Evolutionary conservation across 2,329 filamentous ascomycete genomes (phyloP).

Genomic region (Karstenula rhodostoma): DNA sequence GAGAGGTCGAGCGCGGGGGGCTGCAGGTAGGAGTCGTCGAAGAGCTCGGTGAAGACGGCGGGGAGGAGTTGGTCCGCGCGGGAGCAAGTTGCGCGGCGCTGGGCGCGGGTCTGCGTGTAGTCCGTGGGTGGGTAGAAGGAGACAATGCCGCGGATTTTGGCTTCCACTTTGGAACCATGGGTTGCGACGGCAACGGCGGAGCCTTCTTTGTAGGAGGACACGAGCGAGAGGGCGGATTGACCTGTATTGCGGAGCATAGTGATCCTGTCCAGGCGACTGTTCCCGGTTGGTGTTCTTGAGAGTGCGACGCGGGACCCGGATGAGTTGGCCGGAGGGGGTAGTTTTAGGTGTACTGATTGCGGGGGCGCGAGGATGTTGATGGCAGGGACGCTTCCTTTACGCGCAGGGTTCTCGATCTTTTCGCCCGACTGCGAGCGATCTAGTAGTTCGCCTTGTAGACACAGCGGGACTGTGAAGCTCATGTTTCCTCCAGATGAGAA

Average conservation of each 20-base stretch:
- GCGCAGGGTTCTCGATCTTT: slow-evolving; percentile 36
- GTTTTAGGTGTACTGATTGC: slow-evolving; percentile 19
- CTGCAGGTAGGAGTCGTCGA: slow-evolving; percentile 60
- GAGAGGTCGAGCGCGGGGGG: slow-evolving; percentile 59
- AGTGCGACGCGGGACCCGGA: slow-evolving; percentile 48
- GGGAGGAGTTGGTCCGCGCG: slow-evolving; percentile 62
- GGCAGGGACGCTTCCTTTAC: slow-evolving; percentile 36
- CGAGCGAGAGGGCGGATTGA: slow-evolving; percentile 44
- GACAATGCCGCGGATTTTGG: slow-evolving; percentile 63
- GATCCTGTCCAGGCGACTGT: slow-evolving; percentile 43
- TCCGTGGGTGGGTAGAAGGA: slow-evolving; percentile 71
- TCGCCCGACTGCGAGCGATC: slow-evolving; percentile 39
- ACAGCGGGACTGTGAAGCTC: slow-evolving; percentile 67
- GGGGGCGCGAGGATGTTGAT: slow-evolving; percentile 28
- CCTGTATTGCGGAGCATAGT: slow-evolving; percentile 46
- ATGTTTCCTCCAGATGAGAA: slow-evolving; percentile 72
- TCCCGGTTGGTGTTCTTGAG: slow-evolving; percentile 30
- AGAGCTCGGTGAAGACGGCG: slow-evolving; percentile 60
- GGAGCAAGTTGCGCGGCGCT: slow-evolving; percentile 63
- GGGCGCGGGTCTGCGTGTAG: slow-evolving; percentile 66
- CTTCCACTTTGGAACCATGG: slow-evolving; percentile 48
- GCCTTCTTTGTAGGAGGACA: slow-evolving; percentile 48
- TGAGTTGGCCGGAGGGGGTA: slow-evolving; percentile 35
- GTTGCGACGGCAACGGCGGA: slow-evolving; percentile 43
- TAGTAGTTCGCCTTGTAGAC: slow-evolving; percentile 60